These are phyloP conservation scores for Aspergillus indologenus DNA, from an alignment of 495 filamentous ascomycete genomes.

Conservation along the genomic window DNA sequence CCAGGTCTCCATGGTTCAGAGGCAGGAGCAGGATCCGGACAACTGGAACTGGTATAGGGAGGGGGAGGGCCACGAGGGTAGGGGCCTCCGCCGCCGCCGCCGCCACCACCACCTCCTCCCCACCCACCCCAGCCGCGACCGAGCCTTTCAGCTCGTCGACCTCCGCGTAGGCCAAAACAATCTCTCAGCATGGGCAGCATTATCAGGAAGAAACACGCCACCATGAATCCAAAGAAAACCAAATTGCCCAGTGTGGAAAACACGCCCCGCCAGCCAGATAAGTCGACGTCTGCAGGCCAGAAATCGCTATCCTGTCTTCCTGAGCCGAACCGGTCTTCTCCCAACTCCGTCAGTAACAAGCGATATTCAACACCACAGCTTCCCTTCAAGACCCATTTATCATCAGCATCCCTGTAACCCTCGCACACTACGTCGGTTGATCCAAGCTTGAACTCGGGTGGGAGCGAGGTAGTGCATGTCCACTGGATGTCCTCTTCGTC, in stretches of 20 bases:
- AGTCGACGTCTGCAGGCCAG: conserved; percentile 12
- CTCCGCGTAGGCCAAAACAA: conserved; percentile 23
- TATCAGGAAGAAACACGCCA: conserved; percentile 36
- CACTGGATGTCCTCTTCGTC: conserved; percentile 73
- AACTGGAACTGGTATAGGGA: conserved; percentile 48
- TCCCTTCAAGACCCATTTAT: conserved; percentile 81
- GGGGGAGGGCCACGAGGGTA: conserved; percentile 56
- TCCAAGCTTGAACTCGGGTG: conserved; percentile 82
- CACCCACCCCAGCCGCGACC: conserved; percentile 43
- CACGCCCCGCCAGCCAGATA: conserved; percentile 16
- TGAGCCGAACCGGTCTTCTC: conserved; percentile 65
- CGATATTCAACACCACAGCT: conserved; percentile 93
- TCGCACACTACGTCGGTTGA: conserved; percentile 91
- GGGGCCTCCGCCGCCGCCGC: conserved; percentile 50
- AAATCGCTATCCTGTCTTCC: conserved; percentile 3
- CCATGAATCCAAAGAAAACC: conserved; percentile 51
- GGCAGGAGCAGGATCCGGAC: conserved; percentile 24
- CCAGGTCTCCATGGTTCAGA: conserved; percentile 71
- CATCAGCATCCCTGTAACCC: conserved; percentile 71
- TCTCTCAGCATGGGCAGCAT: conserved; percentile 21
- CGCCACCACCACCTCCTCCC: conserved; percentile 44
- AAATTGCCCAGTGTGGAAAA: conserved; percentile 22
- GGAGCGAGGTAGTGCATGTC: conserved; percentile 79
- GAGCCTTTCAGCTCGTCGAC: conserved; percentile 9
- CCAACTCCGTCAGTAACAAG: conserved; percentile 74